Base-by-base conservation (phyloP, 768 basidiomycete species). In the Auricularia sp. region DNA sequence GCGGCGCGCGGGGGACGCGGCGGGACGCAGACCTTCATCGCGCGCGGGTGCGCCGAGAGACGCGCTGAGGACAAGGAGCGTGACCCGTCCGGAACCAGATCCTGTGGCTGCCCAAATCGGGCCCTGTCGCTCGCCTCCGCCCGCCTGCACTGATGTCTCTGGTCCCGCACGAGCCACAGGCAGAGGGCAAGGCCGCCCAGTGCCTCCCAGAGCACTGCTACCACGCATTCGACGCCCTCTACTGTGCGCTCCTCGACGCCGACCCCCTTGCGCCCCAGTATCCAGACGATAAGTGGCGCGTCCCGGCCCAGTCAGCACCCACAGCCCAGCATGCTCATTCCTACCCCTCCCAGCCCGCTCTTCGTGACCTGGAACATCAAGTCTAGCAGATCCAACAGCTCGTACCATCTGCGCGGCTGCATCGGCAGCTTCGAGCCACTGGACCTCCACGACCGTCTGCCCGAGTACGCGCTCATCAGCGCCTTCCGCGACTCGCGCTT, bases 341-440 rank as follows among this genome's bases (percentile, higher is more conserved):
- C 65, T 51, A 3, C 36, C 12, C 61, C 47, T 54, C 36, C 3
- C 67, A 93, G 93, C 75, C 93, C 95, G 12, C 80, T 99, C 64
- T 99, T 99, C 75, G 93, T 98, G 36, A 98, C 96, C 5, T 99
- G 95, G 95, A 94, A 93, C 75, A 87, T 84, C 56, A 83, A 82
- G 65, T 80, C 83, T 36, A 80, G 80, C 64, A 84, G 83, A 64
- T 77, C 84, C 21, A 85, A 84, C 36, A 82, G 84, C 65, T 73
- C 82, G 23, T 79, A 84, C 56, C 80, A 83, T 65, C 79, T 99
- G 66, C 79, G 96, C 62, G 96, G 96, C 59, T 99, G 96, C 77
- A 98, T 99, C 69, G 96, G 96, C 71, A 93, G 84, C 75, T 99
- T 99, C 71, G 85, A 87, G 39, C 81, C 91, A 11, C 80, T 87